Evolutionary conservation across 441 rosid species (phyloP).

Genomic region (Dalechampia spathulata): DNA sequence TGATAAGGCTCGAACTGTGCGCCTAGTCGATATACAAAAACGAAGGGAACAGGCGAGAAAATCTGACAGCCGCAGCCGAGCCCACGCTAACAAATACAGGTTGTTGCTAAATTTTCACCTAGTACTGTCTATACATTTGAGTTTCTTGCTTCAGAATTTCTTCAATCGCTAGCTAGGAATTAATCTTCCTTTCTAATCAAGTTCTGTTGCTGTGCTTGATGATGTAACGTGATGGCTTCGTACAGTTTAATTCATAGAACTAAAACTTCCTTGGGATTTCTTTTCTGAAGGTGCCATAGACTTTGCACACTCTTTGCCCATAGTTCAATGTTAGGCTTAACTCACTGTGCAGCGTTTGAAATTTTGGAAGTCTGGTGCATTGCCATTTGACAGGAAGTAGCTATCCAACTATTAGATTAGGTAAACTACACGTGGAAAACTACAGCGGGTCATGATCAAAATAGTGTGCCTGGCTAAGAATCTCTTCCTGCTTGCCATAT

Average conservation of each 20-base stretch:
- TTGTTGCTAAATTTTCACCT: constrained; percentile 9
- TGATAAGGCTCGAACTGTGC: background rate
- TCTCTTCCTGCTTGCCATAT: background rate
- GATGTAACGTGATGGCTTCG: too few relatives aligned
- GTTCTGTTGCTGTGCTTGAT: too few relatives aligned
- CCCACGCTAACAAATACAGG: constrained; percentile 37
- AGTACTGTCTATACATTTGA: background rate
- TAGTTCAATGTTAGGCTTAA: constrained; percentile 37
- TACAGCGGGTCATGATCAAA: constrained; percentile 39
- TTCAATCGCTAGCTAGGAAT: constrained; percentile 16
- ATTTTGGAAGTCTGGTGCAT: constrained; percentile 34
- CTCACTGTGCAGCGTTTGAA: constrained; percentile 24
- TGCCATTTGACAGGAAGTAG: constrained; percentile 44
- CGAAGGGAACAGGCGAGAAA: background rate
- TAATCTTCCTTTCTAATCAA: constrained; percentile 31
- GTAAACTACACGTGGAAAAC: constrained; percentile 86
- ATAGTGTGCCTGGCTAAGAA: constrained; percentile 19
- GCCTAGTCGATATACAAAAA: background rate
- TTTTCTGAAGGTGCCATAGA: too few relatives aligned
- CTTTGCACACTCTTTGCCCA: constrained; percentile 1
- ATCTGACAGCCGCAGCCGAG: background rate
- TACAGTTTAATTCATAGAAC: too few relatives aligned
- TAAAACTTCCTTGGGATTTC: too few relatives aligned
- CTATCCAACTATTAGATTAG: constrained; percentile 37
- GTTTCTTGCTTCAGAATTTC: background rate